Evolutionary conservation across 768 basidiomycete species (phyloP).

Genomic region (Naganishia friedmannii): DNA sequence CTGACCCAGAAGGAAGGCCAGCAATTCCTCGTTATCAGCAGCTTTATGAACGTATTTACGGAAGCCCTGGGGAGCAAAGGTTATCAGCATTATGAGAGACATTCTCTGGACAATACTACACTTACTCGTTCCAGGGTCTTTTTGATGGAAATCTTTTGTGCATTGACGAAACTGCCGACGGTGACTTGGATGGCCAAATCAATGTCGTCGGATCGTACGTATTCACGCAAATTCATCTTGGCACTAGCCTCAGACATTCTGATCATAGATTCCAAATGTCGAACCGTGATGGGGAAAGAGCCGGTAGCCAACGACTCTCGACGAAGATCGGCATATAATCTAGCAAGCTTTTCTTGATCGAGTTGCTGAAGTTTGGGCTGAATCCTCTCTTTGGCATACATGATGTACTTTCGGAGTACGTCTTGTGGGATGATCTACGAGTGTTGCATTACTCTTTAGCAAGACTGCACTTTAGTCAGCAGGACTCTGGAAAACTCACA

Average conservation of each 20-base stretch:
- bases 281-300: conserved; percentile 97
- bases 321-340: conserved; percentile 90
- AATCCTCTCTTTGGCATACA: conserved; percentile 93
- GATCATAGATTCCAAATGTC: conserved; percentile 98
- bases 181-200: conserved; percentile 95
- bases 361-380: conserved; percentile 89
- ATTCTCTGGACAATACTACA: conserved; percentile 29
- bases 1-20: conserved; percentile 89
- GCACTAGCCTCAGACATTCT: conserved; percentile 98
- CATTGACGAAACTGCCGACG: conserved; percentile 87
- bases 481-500: conserved; percentile 58
- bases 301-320: conserved; percentile 95
- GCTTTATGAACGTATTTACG: conserved; percentile 95
- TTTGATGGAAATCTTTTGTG: conserved; percentile 98
- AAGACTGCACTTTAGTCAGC: background rate
- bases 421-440: conserved; percentile 92
- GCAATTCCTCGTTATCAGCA: conserved; percentile 89
- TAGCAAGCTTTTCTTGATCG: conserved; percentile 89
- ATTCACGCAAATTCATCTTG: conserved; percentile 96
- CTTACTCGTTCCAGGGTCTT: conserved; percentile 90
- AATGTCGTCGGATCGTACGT: conserved; percentile 91
- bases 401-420: conserved; percentile 92
- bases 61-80: conserved; percentile 66
- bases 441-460: background rate
- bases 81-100: background rate